Percentiles rank a stretch among this genome's conserved stretches.
Conservation (phyloP, 2,329 filamentous ascomycete genomes). For the Cladosporium sp. region DNA sequence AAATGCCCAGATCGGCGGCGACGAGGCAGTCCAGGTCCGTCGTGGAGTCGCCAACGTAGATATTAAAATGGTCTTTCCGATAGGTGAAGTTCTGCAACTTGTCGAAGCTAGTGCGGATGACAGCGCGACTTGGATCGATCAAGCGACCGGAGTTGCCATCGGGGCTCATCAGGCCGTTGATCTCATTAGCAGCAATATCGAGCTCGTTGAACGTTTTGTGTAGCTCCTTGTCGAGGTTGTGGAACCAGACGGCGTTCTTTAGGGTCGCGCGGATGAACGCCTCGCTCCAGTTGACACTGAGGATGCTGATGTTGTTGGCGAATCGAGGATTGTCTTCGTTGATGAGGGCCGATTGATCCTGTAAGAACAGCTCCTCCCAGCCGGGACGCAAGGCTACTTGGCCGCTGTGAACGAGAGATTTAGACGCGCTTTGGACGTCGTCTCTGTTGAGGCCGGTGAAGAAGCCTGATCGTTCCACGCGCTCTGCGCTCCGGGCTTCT, state of each 20-base stretch:
- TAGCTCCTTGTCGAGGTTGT: constrained; percentile 10
- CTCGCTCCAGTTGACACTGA: constrained; percentile 45
- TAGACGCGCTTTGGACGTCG: constrained; percentile 26
- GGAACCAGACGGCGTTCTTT: neutral
- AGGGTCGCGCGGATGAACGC: constrained; percentile 32
- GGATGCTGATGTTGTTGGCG: constrained; percentile 24
- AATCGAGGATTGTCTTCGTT: neutral
- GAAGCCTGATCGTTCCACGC: constrained; percentile 34
- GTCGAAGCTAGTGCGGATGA: constrained; percentile 36
- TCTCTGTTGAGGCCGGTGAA: constrained; percentile 33
- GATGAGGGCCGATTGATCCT: neutral
- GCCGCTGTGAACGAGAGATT: constrained; percentile 24
- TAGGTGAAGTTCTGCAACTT: constrained; percentile 31
- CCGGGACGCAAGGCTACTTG: constrained; percentile 33
- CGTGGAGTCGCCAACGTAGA: constrained; percentile 44
- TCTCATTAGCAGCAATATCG: constrained; percentile 31
- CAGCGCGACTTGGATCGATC: constrained; percentile 15
- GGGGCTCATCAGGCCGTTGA: constrained; percentile 23
- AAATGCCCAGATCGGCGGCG: constrained; percentile 41
- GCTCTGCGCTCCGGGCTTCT: constrained; percentile 36
- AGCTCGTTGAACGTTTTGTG: constrained; percentile 14
- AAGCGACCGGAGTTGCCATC: constrained; percentile 26
- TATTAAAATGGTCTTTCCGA: neutral
- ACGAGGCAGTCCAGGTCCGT: constrained; percentile 43
- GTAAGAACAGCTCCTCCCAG: constrained; percentile 30